phyloP scores from a whole-genome alignment of 2,329 filamentous ascomycete genomes.

The Pseudonectria foliicola region DNA sequence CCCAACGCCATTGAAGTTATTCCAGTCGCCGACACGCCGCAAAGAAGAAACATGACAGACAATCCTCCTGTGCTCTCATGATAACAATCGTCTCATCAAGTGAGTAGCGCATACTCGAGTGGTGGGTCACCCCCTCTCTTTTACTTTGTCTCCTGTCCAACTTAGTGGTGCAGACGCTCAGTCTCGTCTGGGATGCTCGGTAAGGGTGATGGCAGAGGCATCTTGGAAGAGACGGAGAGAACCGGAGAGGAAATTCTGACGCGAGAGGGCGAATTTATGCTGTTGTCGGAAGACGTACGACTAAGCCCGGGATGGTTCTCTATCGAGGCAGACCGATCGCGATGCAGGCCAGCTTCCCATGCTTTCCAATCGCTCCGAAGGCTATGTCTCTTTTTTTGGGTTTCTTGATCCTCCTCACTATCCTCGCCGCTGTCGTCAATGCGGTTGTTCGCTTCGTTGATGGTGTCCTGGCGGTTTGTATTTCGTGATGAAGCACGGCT shows the following conservation, averaged over 20 bases:
- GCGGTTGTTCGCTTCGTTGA: conserved; percentile 4
- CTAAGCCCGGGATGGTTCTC: conserved; percentile 23
- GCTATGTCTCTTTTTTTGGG: conserved; percentile 1
- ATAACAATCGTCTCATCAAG: too few species aligned
- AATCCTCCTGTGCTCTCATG: too few species aligned
- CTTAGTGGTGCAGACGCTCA: too few species aligned
- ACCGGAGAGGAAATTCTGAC: conserved; percentile 1
- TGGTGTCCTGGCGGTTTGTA: conserved; percentile 3
- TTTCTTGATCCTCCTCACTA: conserved; percentile 13
- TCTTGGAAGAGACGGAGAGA: neutral
- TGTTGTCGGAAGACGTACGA: conserved; percentile 7
- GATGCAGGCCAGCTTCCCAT: conserved; percentile 30
- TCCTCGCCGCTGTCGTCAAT: conserved; percentile 7
- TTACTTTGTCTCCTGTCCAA: too few species aligned
- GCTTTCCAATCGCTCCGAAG: conserved; percentile 32
- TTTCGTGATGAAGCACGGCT: conserved; percentile 19
- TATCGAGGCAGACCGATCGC: conserved; percentile 21
- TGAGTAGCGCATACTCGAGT: too few species aligned
- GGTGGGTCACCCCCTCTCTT: too few species aligned
- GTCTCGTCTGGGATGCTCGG: neutral
- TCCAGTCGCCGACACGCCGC: neutral
- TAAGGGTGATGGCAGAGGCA: neutral
- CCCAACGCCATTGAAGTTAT: too few species aligned
- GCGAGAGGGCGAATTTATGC: conserved; percentile 1
- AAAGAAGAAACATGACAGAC: neutral